Conservation (phyloP, 1,284 basidiomycete genomes). For the Pseudozyma thailandica region DNA sequence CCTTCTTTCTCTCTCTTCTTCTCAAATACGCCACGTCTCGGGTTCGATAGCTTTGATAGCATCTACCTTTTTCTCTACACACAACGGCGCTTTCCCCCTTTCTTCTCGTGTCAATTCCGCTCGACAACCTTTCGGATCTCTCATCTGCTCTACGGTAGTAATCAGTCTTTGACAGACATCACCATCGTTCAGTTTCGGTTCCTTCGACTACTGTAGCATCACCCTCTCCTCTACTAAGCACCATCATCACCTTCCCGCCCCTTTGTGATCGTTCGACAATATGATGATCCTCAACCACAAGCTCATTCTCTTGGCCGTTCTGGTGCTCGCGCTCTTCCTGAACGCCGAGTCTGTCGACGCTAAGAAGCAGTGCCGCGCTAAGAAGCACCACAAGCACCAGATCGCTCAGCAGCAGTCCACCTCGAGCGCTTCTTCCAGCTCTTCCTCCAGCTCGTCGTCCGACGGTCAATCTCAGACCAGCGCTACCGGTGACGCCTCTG, state of each 20-base stretch:
- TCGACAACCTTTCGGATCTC: not conserved
- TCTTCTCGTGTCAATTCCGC: no score
- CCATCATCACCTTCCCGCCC: not conserved
- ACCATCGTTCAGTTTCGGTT: conserved; percentile 31
- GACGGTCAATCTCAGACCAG: not conserved
- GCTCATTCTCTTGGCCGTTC: conserved; percentile 33
- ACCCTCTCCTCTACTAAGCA: not conserved
- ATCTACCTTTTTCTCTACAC: conserved; percentile 9
- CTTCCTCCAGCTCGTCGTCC: conserved; percentile 1
- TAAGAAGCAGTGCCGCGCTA: conserved; percentile 41
- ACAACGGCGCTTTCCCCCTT: conserved; percentile 3
- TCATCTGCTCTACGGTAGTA: conserved; percentile 21
- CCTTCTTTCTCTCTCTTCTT: no score
- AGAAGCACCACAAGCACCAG: conserved; percentile 21
- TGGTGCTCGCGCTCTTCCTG: conserved; percentile 39
- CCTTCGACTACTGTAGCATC: conserved; percentile 34
- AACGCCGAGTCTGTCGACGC: conserved; percentile 23
- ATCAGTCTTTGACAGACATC: conserved; percentile 45
- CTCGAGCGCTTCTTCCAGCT: conserved; percentile 6
- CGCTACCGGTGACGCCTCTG: no score
- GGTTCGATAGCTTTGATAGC: conserved; percentile 45
- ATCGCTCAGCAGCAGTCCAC: conserved; percentile 14
- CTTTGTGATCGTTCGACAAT: not conserved
- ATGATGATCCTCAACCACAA: conserved; percentile 47
- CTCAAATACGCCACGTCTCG: not conserved